Conservation (phyloP, 2,329 filamentous ascomycete genomes). For the Microdochium nivale region DNA sequence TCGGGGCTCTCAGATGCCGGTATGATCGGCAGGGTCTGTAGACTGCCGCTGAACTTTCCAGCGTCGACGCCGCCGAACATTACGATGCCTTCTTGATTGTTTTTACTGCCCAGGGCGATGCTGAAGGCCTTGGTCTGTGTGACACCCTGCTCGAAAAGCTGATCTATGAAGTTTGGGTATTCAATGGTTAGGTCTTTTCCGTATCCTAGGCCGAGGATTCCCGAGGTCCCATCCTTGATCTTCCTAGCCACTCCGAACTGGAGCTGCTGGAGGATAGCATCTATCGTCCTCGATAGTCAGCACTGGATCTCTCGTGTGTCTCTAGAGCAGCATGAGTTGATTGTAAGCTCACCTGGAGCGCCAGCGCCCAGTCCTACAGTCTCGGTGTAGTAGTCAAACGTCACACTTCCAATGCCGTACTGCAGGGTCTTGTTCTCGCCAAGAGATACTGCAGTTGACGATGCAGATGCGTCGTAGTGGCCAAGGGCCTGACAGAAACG, state of each 20-base stretch:
- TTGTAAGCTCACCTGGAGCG: not conserved
- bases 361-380: slow-evolving; percentile 32
- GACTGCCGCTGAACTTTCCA: slow-evolving; percentile 50
- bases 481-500: slow-evolving; percentile 37
- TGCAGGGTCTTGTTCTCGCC: slow-evolving; percentile 28
- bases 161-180: slow-evolving; percentile 44
- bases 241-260: slow-evolving; percentile 58
- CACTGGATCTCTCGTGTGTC: not conserved
- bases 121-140: slow-evolving; percentile 57
- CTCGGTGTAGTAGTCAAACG: slow-evolving; percentile 41
- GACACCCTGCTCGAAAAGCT: slow-evolving; percentile 38
- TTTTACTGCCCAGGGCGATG: slow-evolving; percentile 54
- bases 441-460: slow-evolving; percentile 26
- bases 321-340: no score
- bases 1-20: slow-evolving; percentile 46
- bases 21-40: slow-evolving; percentile 54
- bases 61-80: slow-evolving; percentile 62
- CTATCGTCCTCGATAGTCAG: slow-evolving; percentile 5
- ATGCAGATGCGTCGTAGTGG: slow-evolving; percentile 31
- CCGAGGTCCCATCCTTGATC: slow-evolving; percentile 37
- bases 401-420: slow-evolving; percentile 43
- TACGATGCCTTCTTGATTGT: slow-evolving; percentile 51
- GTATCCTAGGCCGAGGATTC: slow-evolving; percentile 71
- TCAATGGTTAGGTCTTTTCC: slow-evolving; percentile 34
- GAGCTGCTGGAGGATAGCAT: slow-evolving; percentile 36